Base-by-base conservation (phyloP, 805 yeast species). In the Pichia californica region DNA sequence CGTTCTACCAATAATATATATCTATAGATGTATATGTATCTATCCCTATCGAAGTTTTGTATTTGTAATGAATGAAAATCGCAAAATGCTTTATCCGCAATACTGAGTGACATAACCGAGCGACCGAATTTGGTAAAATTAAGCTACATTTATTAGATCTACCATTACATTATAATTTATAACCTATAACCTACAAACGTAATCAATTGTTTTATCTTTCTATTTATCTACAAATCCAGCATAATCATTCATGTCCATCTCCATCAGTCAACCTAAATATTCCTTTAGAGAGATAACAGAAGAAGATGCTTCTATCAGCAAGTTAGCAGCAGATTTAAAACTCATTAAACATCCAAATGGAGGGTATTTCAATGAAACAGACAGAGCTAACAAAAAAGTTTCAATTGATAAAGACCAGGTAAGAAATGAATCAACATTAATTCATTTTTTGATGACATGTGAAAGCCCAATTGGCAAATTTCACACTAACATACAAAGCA, bases 311-410 rank as follows among this genome's bases (percentile, higher is more conserved):
- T 32, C 41, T 4, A 54, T 70, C 16, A 48, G 53, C 20, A 49
- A 55, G n/a, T 48, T 73, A 16, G 69, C 71, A 35, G 47, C 60
- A 10, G 57, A 63, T 9, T 58, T 70, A 38, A 49, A 59, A 5
- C 54, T 75, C 18, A 52, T 61, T 7, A 66, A 66, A 18, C 81
- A 77, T 54, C 70, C 64, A 41, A 81, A 76, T 56, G 81, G 81
- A 38, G 82, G 81, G 0, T 77, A 69, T 52, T 77, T 69, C 54
- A 73, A 64, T 39, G 80, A 77, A 49, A 77, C 82, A 1, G 80
- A 76, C 50, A 66, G 79, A 45, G 68, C 78, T 7, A 26, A n/a
- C 5, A 19, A 31, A 15, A 2, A 38, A n/a, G 9, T 25, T 20
- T 13, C 9, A 21, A 6, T 16, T 4, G 19, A 25, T 7, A 4